Evolutionary conservation across 2,329 filamentous ascomycete genomes (phyloP), one percentile per base, ranked within the genome.

Genomic region (Colletotrichum echinochloae): DNA sequence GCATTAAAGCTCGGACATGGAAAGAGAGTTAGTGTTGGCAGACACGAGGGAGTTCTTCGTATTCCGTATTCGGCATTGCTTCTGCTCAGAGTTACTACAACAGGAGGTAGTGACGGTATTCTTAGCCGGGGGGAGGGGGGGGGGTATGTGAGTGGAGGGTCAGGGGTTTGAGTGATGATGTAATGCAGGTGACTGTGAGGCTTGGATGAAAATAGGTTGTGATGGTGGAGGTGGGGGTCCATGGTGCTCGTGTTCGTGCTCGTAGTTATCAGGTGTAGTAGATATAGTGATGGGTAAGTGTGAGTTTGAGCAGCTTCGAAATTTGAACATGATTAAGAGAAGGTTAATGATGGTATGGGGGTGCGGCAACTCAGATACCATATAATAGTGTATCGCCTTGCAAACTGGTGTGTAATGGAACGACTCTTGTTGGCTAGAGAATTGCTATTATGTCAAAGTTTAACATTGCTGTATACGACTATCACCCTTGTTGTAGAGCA

Each of bases 221-320:
- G n/a, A 30, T 37, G 23, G 12, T 35, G 20, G 6, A 37, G 44
- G 26, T 28, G 20, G 12, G 35, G 35, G 20, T 46, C 26, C 26
- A 35, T 46, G 5, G 46, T 35, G 26, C 57, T 35, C 65, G 49
- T 63, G 26, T 63, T 49, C 26, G 51, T 63, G 57, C 39, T 61
- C 39, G 28, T 26, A 57, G 11, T 46, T 8, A 52, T 46, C n/a
- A n/a, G n/a, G n/a, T 37, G 7, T 16, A 41, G 18, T 49, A 20
- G 33, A 12, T 9, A 37, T 12, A n/a, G n/a, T n/a, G n/a, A n/a
- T n/a, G n/a, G n/a, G n/a, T n/a, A n/a, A n/a, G n/a, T n/a, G n/a
- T n/a, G n/a, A n/a, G n/a, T n/a, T n/a, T n/a, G n/a, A n/a, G n/a
- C n/a, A n/a, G n/a, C n/a, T n/a, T n/a, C n/a, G n/a, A n/a, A n/a